Evolutionary conservation across 257 asterid species (phyloP).

Genomic region (Lycium ferocissimum): DNA sequence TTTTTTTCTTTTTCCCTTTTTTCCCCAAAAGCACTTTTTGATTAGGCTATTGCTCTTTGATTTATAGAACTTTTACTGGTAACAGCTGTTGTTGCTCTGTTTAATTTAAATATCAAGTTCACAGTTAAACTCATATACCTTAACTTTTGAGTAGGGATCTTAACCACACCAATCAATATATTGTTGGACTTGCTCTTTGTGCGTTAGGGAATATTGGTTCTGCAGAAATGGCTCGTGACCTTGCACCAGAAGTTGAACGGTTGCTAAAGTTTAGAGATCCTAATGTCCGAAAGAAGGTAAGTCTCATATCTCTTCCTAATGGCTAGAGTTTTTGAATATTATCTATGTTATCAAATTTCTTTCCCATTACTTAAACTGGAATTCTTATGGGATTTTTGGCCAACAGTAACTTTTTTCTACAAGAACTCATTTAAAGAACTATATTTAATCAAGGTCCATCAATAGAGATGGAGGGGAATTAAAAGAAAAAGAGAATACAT

Average conservation of each 20-base stretch:
- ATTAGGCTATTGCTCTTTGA: slow-evolving; percentile 25
- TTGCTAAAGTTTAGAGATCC: slow-evolving; percentile 96
- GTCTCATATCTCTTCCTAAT: slow-evolving; percentile 29
- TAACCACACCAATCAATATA: slow-evolving; percentile 93
- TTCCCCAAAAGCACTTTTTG: slow-evolving; percentile 9
- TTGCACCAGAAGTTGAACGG: slow-evolving; percentile 98
- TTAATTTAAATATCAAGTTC: slow-evolving; percentile 34
- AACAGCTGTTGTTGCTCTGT: slow-evolving; percentile 34
- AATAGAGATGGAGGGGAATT: not conserved
- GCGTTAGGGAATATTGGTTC: slow-evolving; percentile 97
- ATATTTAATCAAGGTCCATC: not conserved
- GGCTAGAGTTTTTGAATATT: slow-evolving; percentile 2
- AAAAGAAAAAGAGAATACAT: not conserved
- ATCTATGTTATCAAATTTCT: not conserved
- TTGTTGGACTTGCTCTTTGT: slow-evolving; percentile 99
- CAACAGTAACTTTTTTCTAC: slow-evolving; percentile 6
- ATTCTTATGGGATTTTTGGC: not conserved
- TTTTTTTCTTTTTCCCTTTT: not conserved
- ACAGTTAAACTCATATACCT: slow-evolving; percentile 47
- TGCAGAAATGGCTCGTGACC: slow-evolving; percentile 99
- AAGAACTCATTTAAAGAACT: slow-evolving; percentile 13
- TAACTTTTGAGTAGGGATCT: slow-evolving; percentile 80
- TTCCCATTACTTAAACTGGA: not conserved
- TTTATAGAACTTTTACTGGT: slow-evolving; percentile 19
- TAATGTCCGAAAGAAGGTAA: slow-evolving; percentile 93